phyloP scores from a whole-genome alignment of 441 rosid genomes.

The Gossypium gossypioides region DNA sequence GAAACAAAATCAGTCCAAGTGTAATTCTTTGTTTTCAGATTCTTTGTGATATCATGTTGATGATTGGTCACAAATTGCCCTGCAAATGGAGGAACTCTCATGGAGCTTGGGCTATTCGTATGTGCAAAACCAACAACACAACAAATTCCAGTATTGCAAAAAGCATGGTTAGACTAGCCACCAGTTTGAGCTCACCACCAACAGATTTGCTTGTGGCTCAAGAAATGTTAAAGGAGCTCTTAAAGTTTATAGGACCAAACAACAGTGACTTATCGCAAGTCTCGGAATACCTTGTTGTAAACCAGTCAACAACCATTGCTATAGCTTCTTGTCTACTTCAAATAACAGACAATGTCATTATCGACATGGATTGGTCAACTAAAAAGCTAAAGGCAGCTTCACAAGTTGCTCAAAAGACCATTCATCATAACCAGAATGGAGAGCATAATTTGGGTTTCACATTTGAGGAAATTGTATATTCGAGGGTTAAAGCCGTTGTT shows the following conservation, averaged over 20 bases:
- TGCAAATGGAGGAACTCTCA: constrained; percentile 41
- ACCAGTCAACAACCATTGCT: constrained; percentile 32
- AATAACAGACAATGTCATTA: constrained; percentile 35
- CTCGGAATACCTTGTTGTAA: constrained; percentile 45
- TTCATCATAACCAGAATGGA: constrained; percentile 23
- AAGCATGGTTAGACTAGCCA: constrained; percentile 39
- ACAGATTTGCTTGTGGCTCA: constrained; percentile 43
- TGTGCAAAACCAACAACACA: constrained; percentile 44
- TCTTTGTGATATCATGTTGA: constrained; percentile 41
- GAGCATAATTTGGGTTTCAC: constrained; percentile 29
- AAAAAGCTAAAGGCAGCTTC: constrained; percentile 41
- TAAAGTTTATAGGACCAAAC: constrained; percentile 33
- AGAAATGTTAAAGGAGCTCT: constrained; percentile 41
- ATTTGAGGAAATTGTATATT: constrained; percentile 49
- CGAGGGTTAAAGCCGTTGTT: constrained; percentile 47
- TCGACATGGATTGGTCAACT: constrained; percentile 52
- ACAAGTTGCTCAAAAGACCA: constrained; percentile 31
- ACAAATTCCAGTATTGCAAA: constrained; percentile 39
- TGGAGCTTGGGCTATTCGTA: constrained; percentile 49
- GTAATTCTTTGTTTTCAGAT: constrained; percentile 30
- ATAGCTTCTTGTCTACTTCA: constrained; percentile 49
- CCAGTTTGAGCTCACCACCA: constrained; percentile 43
- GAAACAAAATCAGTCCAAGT: background rate
- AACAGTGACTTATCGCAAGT: constrained; percentile 17
- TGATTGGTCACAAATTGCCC: constrained; percentile 43